Percentiles rank a stretch among this genome's conserved stretches.
phyloP scores from a whole-genome alignment of 2,329 filamentous ascomycete genomes.

The Lasiodiplodia sp. region DNA sequence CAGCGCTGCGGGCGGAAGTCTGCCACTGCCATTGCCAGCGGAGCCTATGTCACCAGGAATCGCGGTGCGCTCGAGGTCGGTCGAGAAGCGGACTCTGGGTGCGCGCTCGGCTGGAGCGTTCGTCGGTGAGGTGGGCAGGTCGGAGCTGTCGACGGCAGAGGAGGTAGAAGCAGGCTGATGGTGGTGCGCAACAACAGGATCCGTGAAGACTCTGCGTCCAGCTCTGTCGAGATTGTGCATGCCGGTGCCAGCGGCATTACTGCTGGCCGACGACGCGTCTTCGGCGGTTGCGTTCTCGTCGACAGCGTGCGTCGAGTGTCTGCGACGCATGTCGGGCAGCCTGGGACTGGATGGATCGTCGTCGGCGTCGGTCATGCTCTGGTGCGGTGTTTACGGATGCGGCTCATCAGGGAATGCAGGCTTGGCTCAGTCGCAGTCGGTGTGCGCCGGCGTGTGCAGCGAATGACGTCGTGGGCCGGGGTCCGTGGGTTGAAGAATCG shows the following conservation, averaged over 20 bases:
- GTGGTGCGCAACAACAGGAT: conserved; percentile 27
- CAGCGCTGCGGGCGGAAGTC: conserved; percentile 4
- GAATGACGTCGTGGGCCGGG: conserved; percentile 18
- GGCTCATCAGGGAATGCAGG: conserved; percentile 14
- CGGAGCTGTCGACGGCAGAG: conserved; percentile 32
- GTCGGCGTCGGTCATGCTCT: conserved; percentile 41
- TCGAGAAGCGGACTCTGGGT: conserved; percentile 47
- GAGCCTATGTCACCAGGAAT: conserved; percentile 33
- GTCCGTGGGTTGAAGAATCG: conserved; percentile 12
- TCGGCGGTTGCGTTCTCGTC: conserved; percentile 36
- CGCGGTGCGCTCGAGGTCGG: conserved; percentile 41
- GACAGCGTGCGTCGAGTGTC: conserved; percentile 38
- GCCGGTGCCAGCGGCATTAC: conserved; percentile 30
- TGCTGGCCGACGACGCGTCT: conserved; percentile 3
- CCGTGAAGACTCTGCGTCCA: conserved; percentile 30
- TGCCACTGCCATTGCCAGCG: conserved; percentile 32
- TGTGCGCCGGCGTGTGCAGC: not conserved
- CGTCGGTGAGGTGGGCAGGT: conserved; percentile 32
- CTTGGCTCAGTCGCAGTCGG: conserved; percentile 4
- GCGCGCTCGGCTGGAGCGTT: conserved; percentile 39
- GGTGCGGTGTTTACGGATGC: conserved; percentile 25
- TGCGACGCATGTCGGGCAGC: conserved; percentile 40
- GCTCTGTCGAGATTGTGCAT: conserved; percentile 35
- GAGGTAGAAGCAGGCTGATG: conserved; percentile 33
- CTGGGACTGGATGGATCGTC: conserved; percentile 33